Conservation (phyloP, 2,329 filamentous ascomycete genomes). For the Botryotinia calthae region DNA sequence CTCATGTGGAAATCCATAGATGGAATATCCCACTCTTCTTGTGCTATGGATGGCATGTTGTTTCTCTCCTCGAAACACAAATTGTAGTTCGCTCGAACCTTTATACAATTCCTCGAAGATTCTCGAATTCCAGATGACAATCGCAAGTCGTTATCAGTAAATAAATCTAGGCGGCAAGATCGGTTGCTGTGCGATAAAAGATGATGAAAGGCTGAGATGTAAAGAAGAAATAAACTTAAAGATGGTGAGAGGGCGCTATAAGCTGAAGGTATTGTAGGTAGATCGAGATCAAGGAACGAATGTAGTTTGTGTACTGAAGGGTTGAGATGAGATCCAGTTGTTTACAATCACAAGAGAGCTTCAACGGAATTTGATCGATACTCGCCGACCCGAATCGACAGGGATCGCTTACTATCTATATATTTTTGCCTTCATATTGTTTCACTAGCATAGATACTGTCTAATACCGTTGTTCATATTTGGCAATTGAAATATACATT, state of each 20-base stretch:
- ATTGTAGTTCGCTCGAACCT: not conserved
- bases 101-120: not conserved
- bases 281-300: not conserved
- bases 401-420: not conserved
- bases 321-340: not conserved
- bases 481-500: not conserved
- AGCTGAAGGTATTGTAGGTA: not conserved
- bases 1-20: slow-evolving; percentile 14
- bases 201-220: no score
- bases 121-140: not conserved
- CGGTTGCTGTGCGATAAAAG: not conserved
- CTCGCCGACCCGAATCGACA: not conserved
- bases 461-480: not conserved
- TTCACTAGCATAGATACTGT: not conserved
- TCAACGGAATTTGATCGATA: not conserved
- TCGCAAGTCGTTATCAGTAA: not conserved
- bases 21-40: slow-evolving; percentile 22
- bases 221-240: not conserved
- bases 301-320: not conserved
- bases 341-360: slow-evolving; percentile 3
- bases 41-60: slow-evolving; percentile 34
- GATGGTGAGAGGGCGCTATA: not conserved
- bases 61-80: not conserved
- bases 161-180: not conserved
- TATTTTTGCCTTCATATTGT: not conserved